Evolutionary conservation across 768 basidiomycete species (phyloP).

Genomic region (Mycena galericulata): DNA sequence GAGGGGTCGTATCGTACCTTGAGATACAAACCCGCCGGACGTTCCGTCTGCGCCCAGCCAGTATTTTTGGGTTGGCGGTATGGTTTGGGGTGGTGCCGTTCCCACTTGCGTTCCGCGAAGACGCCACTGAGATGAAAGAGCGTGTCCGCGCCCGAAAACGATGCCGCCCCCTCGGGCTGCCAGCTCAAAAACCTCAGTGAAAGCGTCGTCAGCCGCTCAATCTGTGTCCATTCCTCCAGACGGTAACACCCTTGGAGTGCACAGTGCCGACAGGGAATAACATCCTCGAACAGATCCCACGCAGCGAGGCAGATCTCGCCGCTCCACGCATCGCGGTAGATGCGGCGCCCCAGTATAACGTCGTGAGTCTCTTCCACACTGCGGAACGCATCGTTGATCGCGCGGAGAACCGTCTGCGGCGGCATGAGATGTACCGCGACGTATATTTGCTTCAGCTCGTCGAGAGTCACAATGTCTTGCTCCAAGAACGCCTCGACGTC

Average conservation of each 20-base stretch:
- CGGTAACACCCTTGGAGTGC: slow-evolving; percentile 16
- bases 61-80: neutral
- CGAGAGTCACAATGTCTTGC: slow-evolving; percentile 22
- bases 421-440: slow-evolving; percentile 26
- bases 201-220: slow-evolving; percentile 19
- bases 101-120: slow-evolving; percentile 22
- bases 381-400: slow-evolving; percentile 26
- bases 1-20: too few relatives aligned
- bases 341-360: slow-evolving; percentile 14
- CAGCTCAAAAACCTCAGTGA: slow-evolving; percentile 21
- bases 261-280: slow-evolving; percentile 24
- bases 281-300: slow-evolving; percentile 32
- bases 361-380: neutral
- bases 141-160: slow-evolving; percentile 12
- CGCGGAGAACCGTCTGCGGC: slow-evolving; percentile 15
- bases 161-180: neutral
- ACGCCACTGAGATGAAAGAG: slow-evolving; percentile 27
- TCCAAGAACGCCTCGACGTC: slow-evolving; percentile 17
- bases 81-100: neutral
- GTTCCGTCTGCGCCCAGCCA: neutral
- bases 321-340: neutral
- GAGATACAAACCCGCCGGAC: slow-evolving; percentile 21
- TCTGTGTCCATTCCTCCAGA: slow-evolving; percentile 20
- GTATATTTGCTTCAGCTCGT: slow-evolving; percentile 29
- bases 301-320: slow-evolving; percentile 15